Percentiles rank a stretch among this genome's conserved stretches.
phyloP scores from a whole-genome alignment of 2,329 filamentous ascomycete species.

The Cyclaneusma minus region DNA sequence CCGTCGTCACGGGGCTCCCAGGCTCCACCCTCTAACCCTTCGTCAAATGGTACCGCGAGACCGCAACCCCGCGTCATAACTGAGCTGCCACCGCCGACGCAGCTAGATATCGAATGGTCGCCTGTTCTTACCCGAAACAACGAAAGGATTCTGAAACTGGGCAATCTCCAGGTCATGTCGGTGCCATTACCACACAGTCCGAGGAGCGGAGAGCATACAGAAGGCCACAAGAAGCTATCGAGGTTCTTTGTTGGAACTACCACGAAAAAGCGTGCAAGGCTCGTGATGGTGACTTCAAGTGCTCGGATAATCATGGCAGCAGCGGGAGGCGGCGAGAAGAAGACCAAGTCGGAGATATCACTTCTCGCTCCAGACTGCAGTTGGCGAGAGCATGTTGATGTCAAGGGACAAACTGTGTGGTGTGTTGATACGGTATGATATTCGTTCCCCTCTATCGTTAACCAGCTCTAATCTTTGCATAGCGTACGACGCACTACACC shows the following conservation, averaged over 20 bases:
- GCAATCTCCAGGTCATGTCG: slow-evolving; percentile 74
- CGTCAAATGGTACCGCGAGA: slow-evolving; percentile 33
- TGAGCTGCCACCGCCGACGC: slow-evolving; percentile 88
- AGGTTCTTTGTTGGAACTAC: slow-evolving; percentile 86
- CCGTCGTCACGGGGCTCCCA: slow-evolving; percentile 15
- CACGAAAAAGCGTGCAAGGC: slow-evolving; percentile 78
- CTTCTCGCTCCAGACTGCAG: slow-evolving; percentile 58
- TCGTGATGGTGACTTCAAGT: slow-evolving; percentile 91
- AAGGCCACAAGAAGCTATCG: slow-evolving; percentile 75
- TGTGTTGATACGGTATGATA: slow-evolving; percentile 69
- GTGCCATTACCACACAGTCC: slow-evolving; percentile 63
- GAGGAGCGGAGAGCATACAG: slow-evolving; percentile 47
- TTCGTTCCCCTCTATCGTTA: slow-evolving; percentile 2
- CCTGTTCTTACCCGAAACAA: slow-evolving; percentile 83
- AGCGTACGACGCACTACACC: slow-evolving; percentile 74
- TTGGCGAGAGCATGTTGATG: slow-evolving; percentile 68
- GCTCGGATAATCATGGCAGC: slow-evolving; percentile 82
- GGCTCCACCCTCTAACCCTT: slow-evolving; percentile 22
- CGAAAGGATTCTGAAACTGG: slow-evolving; percentile 86
- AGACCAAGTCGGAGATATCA: slow-evolving; percentile 84
- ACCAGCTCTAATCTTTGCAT: slow-evolving; percentile 5
- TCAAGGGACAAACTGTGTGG: slow-evolving; percentile 81
- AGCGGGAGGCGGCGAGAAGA: slow-evolving; percentile 88
- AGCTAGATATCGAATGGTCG: slow-evolving; percentile 97
- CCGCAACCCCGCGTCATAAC: slow-evolving; percentile 74